Conservation (phyloP, 208 protist species). For the Angomonas desouzai region DNA sequence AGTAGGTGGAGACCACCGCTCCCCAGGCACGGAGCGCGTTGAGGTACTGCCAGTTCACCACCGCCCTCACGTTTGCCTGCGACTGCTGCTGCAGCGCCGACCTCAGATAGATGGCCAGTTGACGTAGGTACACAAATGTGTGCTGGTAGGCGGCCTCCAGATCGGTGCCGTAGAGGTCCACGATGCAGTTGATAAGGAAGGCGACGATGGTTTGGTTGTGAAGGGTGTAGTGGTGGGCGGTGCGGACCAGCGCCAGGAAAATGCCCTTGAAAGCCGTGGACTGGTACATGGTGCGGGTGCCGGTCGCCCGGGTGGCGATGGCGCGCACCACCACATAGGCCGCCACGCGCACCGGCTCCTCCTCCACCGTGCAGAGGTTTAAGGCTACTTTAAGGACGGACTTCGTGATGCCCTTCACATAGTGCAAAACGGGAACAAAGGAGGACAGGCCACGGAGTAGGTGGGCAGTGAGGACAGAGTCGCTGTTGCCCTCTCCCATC, state of each 20-base stretch:
- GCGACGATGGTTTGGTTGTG: conserved; percentile 75
- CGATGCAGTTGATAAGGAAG: conserved; percentile 93
- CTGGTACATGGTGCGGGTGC: conserved; percentile 89
- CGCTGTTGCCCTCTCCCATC: conserved; percentile 54
- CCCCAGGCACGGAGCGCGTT: conserved; percentile 93
- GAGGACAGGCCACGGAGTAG: conserved; percentile 72
- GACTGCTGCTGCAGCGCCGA: conserved; percentile 90
- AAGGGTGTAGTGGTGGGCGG: conserved; percentile 76
- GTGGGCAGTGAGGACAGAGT: conserved; percentile 53
- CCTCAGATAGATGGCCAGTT: conserved; percentile 96
- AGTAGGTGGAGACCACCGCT: conserved; percentile 84
- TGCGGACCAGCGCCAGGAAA: conserved; percentile 90
- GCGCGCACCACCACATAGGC: conserved; percentile 86
- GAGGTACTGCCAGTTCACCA: conserved; percentile 98
- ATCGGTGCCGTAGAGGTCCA: conserved; percentile 95
- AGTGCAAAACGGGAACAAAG: conserved; percentile 88
- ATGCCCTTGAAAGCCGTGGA: conserved; percentile 89
- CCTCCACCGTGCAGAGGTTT: conserved; percentile 55
- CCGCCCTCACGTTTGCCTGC: conserved; percentile 86
- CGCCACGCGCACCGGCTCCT: conserved; percentile 81
- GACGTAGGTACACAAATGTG: conserved; percentile 97
- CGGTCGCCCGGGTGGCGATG: conserved; percentile 82
- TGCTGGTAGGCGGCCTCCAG: conserved; percentile 92
- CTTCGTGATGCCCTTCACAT: conserved; percentile 80
- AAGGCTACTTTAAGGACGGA: conserved; percentile 67